Evolutionary conservation across 257 asterid genomes (phyloP).

Genomic region (Gardenia jasminoides): DNA sequence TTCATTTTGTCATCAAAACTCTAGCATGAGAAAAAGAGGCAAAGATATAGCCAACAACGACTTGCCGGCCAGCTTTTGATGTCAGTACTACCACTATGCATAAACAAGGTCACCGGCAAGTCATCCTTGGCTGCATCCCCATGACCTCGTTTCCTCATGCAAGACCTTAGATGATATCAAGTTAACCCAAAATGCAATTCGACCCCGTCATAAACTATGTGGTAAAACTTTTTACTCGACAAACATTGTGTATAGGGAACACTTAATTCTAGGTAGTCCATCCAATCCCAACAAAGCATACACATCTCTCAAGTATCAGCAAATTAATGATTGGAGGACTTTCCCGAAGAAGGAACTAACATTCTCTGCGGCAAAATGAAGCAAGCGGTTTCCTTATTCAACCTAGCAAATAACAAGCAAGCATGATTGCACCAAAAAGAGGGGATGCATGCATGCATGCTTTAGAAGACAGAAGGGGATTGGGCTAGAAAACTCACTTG

Average conservation of each 20-base stretch:
- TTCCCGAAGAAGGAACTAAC: conserved; percentile 36
- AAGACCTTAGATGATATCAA: conserved; percentile 50
- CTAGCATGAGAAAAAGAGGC: conserved; percentile 65
- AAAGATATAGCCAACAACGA: conserved; percentile 58
- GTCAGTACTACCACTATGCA: not conserved
- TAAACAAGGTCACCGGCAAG: conserved; percentile 61
- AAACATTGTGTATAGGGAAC: not conserved
- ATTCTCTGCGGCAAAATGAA: conserved; percentile 22
- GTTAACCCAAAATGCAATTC: not conserved
- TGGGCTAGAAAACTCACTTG: conserved; percentile 3
- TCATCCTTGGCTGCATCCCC: conserved; percentile 90
- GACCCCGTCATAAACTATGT: not conserved
- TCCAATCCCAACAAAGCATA: conserved; percentile 9
- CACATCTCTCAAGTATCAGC: not conserved
- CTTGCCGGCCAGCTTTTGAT: conserved; percentile 65
- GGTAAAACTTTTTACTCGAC: not conserved
- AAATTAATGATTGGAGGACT: conserved; percentile 18
- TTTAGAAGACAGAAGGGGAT: conserved; percentile 9
- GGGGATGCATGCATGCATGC: conserved; percentile 12
- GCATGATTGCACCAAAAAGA: conserved; percentile 3
- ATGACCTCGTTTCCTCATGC: conserved; percentile 60
- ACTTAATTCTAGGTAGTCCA: not conserved
- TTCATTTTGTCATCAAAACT: conserved; percentile 33
- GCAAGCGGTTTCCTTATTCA: conserved; percentile 9
- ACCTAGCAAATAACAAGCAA: conserved; percentile 11